phyloP scores from a whole-genome alignment of 2,329 filamentous ascomycete species.

The Verticillium albo-atrum region DNA sequence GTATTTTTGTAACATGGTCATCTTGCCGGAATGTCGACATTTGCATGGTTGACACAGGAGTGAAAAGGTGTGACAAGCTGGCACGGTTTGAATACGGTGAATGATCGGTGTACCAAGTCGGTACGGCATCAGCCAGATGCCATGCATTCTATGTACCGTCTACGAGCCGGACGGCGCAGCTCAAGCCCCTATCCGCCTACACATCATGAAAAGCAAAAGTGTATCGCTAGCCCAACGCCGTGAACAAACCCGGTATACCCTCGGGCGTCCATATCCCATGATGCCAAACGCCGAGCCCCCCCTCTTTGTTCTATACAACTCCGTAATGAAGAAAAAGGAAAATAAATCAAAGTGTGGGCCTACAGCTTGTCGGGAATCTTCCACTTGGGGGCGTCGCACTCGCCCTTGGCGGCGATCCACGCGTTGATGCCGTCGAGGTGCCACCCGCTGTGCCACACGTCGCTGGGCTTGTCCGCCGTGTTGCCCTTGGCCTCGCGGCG shows the following conservation, averaged over 20 bases:
- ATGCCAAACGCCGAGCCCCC: neutral
- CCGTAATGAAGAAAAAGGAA: neutral
- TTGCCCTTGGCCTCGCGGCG: slow-evolving; percentile 19
- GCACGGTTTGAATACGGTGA: too few species aligned
- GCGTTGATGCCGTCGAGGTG: slow-evolving; percentile 40
- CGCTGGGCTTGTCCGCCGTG: slow-evolving; percentile 14
- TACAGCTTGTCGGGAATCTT: slow-evolving; percentile 22
- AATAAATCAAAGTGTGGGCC: neutral
- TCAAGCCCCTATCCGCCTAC: neutral
- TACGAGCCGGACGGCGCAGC: neutral
- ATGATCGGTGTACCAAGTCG: neutral
- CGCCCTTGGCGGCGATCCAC: slow-evolving; percentile 40
- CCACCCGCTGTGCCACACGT: slow-evolving; percentile 38
- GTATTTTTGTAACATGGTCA: too few species aligned
- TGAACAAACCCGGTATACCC: neutral
- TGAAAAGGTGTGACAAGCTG: neutral
- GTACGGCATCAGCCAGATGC: neutral
- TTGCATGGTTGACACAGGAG: too few species aligned
- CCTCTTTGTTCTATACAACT: neutral
- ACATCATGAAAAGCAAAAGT: neutral
- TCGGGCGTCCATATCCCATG: neutral
- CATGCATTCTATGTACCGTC: neutral
- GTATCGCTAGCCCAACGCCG: neutral
- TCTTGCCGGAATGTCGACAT: too few species aligned
- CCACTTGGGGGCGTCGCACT: slow-evolving; percentile 36